Evolutionary conservation across 176 grass and related monocot genomes (phyloP).

Genomic region (Alopecurus myosuroides): DNA sequence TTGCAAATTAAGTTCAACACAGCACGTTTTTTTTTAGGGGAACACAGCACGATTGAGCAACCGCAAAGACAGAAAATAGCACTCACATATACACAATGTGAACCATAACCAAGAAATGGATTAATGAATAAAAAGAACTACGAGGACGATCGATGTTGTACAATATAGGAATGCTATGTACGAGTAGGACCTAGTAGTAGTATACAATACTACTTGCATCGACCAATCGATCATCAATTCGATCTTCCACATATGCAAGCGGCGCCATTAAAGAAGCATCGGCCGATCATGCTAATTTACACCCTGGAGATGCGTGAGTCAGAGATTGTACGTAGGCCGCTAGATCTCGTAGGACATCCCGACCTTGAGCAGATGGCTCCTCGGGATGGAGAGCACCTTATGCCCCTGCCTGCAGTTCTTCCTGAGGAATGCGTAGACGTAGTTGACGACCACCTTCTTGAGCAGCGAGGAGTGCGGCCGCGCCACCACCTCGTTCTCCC

Average conservation of each 20-base stretch:
- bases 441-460: conserved; percentile 58
- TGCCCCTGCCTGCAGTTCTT: conserved; percentile 60
- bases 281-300: neutral
- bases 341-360: conserved; percentile 81
- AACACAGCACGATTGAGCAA: too few relatives aligned
- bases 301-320: neutral
- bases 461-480: conserved; percentile 37
- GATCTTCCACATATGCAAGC: neutral
- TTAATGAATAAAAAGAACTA: neutral
- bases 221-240: neutral
- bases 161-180: neutral
- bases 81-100: neutral
- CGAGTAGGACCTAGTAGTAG: neutral
- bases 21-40: too few relatives aligned
- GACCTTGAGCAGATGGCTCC: conserved; percentile 66
- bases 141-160: neutral
- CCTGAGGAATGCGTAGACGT: conserved; percentile 59
- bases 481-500: conserved; percentile 66
- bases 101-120: neutral
- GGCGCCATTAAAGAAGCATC: neutral
- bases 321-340: neutral
- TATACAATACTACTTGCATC: neutral
- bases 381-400: conserved; percentile 57
- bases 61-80: neutral
- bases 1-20: too few relatives aligned